Conservation (phyloP, 805 yeast genomes). For the Ogataea zsoltii region DNA sequence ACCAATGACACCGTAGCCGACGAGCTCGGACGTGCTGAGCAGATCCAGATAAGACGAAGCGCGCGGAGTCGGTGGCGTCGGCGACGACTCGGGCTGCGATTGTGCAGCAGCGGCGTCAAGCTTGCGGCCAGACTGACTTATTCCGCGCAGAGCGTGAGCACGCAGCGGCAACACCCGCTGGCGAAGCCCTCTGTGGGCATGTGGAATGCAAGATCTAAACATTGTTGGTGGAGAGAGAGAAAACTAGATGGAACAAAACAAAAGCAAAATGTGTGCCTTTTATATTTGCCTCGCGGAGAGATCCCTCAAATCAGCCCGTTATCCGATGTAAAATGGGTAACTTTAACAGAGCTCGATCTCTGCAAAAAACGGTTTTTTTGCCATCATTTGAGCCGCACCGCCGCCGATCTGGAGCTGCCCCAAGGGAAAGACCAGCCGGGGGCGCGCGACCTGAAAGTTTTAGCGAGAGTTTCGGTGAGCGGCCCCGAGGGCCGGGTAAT, state of each 20-base stretch:
- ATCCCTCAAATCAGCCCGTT: too few species aligned
- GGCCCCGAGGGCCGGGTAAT: too few species aligned
- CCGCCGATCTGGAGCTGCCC: not conserved
- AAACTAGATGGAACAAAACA: too few species aligned
- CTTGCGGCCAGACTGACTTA: not conserved
- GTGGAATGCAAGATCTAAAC: too few species aligned
- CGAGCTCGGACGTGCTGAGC: constrained; percentile 52
- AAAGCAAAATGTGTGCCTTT: too few species aligned
- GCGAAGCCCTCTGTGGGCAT: too few species aligned
- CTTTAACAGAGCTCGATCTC: constrained; percentile 1
- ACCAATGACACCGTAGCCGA: constrained; percentile 70
- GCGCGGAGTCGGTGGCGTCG: not conserved
- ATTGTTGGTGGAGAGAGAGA: too few species aligned
- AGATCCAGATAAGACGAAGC: constrained; percentile 47
- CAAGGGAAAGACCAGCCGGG: not conserved
- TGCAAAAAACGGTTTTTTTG: not conserved
- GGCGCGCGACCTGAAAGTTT: not conserved
- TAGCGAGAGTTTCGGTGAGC: too few species aligned
- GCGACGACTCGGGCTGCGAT: not conserved
- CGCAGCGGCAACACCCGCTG: too few species aligned
- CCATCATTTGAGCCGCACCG: constrained; percentile 1
- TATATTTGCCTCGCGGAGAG: not conserved
- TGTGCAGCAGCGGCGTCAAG: not conserved
- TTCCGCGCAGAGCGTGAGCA: too few species aligned
- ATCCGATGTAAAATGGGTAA: too few species aligned